Evolutionary conservation across 2,329 filamentous ascomycete genomes (phyloP).

Genomic region (Fusarium praegraminearum): DNA sequence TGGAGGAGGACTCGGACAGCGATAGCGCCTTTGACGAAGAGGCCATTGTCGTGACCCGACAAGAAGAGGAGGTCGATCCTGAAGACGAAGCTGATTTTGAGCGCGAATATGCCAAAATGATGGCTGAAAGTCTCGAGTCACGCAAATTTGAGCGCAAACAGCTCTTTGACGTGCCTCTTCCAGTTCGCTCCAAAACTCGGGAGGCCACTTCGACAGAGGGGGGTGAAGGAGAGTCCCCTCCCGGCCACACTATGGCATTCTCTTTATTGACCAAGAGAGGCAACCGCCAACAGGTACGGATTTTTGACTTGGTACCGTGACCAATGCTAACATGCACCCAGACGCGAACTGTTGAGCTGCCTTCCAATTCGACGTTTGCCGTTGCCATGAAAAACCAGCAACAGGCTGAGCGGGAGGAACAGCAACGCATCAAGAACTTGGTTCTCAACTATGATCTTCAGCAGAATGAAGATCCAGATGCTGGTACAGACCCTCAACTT

Average conservation of each 20-base stretch:
- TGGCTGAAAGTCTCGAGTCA: constrained; percentile 96
- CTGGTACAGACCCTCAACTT: constrained; percentile 60
- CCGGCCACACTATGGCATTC: constrained; percentile 85
- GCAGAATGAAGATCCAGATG: constrained; percentile 82
- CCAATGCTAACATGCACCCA: constrained; percentile 53
- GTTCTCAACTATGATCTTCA: constrained; percentile 96
- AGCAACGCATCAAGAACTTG: constrained; percentile 97
- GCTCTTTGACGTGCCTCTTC: constrained; percentile 96
- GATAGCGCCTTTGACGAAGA: constrained; percentile 83
- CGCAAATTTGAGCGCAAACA: constrained; percentile 96
- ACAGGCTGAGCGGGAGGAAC: constrained; percentile 93
- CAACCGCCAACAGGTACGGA: constrained; percentile 86
- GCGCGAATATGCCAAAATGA: constrained; percentile 97
- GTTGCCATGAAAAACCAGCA: constrained; percentile 97
- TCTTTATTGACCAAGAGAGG: constrained; percentile 95
- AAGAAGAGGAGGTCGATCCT: constrained; percentile 90
- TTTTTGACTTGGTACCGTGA: neutral
- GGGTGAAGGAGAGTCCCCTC: constrained; percentile 37
- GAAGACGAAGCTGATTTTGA: constrained; percentile 98
- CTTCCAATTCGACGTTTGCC: constrained; percentile 92
- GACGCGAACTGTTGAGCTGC: constrained; percentile 91
- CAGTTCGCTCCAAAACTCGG: constrained; percentile 79
- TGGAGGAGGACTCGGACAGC: constrained; percentile 61
- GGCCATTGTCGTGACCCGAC: constrained; percentile 89
- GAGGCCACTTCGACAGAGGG: constrained; percentile 59